Evolutionary conservation across 2,329 filamentous ascomycete species (phyloP), one percentile per base, ranked within the genome.

Genomic region (Aspergillus viridinutans): DNA sequence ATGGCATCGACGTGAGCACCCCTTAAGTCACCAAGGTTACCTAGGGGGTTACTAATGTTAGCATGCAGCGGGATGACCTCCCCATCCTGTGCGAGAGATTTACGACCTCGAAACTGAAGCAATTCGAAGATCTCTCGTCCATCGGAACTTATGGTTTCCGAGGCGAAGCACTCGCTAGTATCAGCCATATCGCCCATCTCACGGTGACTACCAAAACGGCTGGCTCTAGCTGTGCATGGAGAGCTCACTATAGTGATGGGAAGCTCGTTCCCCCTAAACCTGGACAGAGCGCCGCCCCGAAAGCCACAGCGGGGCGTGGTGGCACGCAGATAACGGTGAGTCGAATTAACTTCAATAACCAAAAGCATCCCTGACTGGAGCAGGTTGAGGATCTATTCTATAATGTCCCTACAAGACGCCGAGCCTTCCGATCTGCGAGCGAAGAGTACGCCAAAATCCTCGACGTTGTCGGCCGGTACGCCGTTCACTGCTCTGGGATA

Each of bases 391-490:
- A 99, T 72, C 78, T 99, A 10, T 99, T 99, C 73, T 99, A 96
- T 80, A 99, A 97, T 67, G 85, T 97, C 1, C 92, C 92, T 0
- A 96, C 89, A 8, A 85, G 94, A 25, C 86, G 92, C 38, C 85
- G 87, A 63, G 94, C 95, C 10, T 99, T 99, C 69, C 86, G 94
- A 43, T 97, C 93, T 14, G 79, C 90, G 20, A 90, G 92, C 40
- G 94, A 99, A 69, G 95, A 99, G 72, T 97, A 95, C 78, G 92
- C 95, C 68, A 99, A 97, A 76, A 97, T 99, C 56, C 86, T 97
- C 26, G 94, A 99, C 70, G 86, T 97, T 70, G 89, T 97, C 8
- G 92, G 94, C 14, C 87, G 90, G 47, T 97, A 99, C 75, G 90
- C 94, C 28, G 85, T 99, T 9, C 94, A 99, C 73, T 97, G 93